A percentile compares a stretch with the other conserved stretches of the same genome.
Conservation (phyloP, 805 yeast genomes). For the Wickerhamiella nectarea region DNA sequence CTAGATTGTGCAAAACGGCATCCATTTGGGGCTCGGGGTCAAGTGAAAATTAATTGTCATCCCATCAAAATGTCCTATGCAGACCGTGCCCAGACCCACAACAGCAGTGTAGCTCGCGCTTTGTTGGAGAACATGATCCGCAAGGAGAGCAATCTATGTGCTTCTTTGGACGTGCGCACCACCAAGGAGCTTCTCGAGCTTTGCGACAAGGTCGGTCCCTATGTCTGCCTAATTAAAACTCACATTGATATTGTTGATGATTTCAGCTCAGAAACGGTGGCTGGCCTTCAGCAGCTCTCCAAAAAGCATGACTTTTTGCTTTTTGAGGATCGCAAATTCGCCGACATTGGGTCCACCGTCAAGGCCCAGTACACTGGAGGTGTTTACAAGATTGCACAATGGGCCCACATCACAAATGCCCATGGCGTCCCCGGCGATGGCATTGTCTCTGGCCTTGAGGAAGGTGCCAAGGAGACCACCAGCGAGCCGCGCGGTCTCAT, state of each 20-base stretch:
- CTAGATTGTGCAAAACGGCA: conserved; percentile 22
- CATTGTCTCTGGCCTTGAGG: conserved; percentile 74
- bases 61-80: conserved; percentile 31
- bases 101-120: conserved; percentile 67
- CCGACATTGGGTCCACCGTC: conserved; percentile 96
- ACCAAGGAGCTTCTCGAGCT: conserved; percentile 61
- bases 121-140: conserved; percentile 59
- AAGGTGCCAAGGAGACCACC: conserved; percentile 56
- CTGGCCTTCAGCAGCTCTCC: conserved; percentile 59
- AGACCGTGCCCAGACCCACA: conserved; percentile 55
- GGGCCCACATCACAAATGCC: conserved; percentile 97
- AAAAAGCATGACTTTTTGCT: conserved; percentile 76
- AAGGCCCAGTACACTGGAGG: conserved; percentile 89
- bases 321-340: conserved; percentile 95
- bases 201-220: conserved; percentile 77
- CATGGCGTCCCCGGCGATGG: conserved; percentile 96
- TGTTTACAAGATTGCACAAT: conserved; percentile 70
- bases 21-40: background rate
- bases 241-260: conserved; percentile 90
- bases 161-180: conserved; percentile 79
- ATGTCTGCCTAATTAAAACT: conserved; percentile 81
- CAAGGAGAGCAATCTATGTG: conserved; percentile 83
- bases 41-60: background rate
- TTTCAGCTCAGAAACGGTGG: conserved; percentile 69
- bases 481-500: conserved; percentile 62